These are phyloP conservation scores for Eruca vesicaria DNA, from an alignment of 441 rosid genomes.

Conservation along the genomic window DNA sequence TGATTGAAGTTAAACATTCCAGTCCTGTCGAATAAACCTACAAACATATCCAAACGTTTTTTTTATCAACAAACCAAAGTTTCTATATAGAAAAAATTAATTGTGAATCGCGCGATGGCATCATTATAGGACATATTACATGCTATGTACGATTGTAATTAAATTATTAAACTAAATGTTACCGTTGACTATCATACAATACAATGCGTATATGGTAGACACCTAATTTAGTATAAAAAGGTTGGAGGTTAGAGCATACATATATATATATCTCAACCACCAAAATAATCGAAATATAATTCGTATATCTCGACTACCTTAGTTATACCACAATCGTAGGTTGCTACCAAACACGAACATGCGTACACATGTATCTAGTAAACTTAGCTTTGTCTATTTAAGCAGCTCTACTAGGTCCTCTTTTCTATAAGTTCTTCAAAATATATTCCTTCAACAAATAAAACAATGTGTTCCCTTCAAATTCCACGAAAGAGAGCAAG, in stretches of 20 bases:
- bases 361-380: background rate
- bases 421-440: conserved; percentile 10
- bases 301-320: background rate
- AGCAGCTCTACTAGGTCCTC: conserved; percentile 8
- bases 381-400: conserved; percentile 13
- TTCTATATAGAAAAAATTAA: background rate
- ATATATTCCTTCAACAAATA: background rate
- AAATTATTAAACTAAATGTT: background rate
- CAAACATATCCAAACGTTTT: background rate
- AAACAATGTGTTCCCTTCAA: background rate
- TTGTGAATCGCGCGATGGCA: background rate
- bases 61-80: background rate
- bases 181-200: background rate
- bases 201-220: background rate
- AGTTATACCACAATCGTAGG: background rate
- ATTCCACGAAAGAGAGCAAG: conserved; percentile 3
- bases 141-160: background rate
- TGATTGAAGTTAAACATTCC: no score
- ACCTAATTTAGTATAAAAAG: background rate
- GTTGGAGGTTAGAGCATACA: conserved; percentile 30
- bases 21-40: no score
- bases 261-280: conserved; percentile 26
- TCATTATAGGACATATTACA: background rate
- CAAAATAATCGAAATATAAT: background rate
- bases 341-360: conserved; percentile 15